Conservation (phyloP, 306 rosid genomes). For the Inga laurina region DNA sequence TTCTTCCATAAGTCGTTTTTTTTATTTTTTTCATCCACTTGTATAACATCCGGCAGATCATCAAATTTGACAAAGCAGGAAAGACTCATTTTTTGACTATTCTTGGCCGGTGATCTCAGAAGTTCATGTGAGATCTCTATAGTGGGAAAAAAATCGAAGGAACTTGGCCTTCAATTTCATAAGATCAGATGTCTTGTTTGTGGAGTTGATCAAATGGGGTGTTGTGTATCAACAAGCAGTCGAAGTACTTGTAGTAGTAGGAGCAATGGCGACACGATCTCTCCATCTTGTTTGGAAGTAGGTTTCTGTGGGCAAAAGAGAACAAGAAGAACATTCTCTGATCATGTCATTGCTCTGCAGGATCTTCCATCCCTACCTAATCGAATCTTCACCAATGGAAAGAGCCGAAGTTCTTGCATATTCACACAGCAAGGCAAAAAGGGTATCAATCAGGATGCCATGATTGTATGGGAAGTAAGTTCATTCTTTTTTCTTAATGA, state of each 20-base stretch:
- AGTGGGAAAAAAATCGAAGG: slow-evolving; percentile 30
- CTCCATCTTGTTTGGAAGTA: slow-evolving; percentile 60
- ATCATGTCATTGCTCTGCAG: slow-evolving; percentile 62
- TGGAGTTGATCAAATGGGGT: slow-evolving; percentile 79
- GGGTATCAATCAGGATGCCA: slow-evolving; percentile 98
- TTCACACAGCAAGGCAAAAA: slow-evolving; percentile 99
- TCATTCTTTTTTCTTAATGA: neutral
- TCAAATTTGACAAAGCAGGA: slow-evolving; percentile 46
- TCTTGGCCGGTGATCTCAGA: slow-evolving; percentile 37
- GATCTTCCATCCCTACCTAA: slow-evolving; percentile 71
- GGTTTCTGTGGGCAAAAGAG: slow-evolving; percentile 57
- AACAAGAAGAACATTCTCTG: slow-evolving; percentile 73
- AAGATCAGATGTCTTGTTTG: slow-evolving; percentile 48
- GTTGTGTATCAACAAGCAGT: slow-evolving; percentile 86
- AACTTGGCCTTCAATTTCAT: slow-evolving; percentile 30
- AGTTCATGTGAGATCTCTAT: slow-evolving; percentile 63
- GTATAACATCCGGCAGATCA: slow-evolving; percentile 29
- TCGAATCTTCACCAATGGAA: slow-evolving; percentile 79
- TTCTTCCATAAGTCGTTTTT: slow-evolving; percentile 61
- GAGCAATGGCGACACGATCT: slow-evolving; percentile 70
- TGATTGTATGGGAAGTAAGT: slow-evolving; percentile 99
- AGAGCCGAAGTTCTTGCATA: slow-evolving; percentile 76
- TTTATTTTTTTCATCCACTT: slow-evolving; percentile 41
- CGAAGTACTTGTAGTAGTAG: slow-evolving; percentile 72
- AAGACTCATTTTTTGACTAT: slow-evolving; percentile 45